These are phyloP conservation scores for Exophiala xenobiotica DNA, from an alignment of 2,329 filamentous ascomycete genomes.

Conservation along the genomic window DNA sequence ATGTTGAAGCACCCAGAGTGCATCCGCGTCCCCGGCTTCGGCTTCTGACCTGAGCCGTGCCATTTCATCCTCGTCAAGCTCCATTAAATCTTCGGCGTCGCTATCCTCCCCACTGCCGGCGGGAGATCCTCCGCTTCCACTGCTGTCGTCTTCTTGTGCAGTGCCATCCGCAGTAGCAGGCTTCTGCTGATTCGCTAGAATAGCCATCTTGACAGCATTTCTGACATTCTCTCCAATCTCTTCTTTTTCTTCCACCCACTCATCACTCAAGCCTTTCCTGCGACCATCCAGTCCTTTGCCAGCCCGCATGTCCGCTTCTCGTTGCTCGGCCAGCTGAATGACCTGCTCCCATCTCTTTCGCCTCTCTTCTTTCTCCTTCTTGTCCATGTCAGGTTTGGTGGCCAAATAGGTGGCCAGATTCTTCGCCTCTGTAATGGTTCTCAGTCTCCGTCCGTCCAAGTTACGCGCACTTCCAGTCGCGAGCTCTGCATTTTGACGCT, in stretches of 20 bases:
- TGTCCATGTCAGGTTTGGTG: conserved; percentile 96
- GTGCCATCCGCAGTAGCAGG: conserved; percentile 37
- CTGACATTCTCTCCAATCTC: conserved; percentile 81
- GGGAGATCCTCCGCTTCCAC: conserved; percentile 35
- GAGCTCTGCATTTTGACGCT: conserved; percentile 65
- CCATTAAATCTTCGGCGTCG: conserved; percentile 35
- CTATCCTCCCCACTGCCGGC: conserved; percentile 41
- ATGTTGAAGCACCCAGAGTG: conserved; percentile 31
- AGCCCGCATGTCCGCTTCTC: conserved; percentile 77
- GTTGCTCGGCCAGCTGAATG: conserved; percentile 77
- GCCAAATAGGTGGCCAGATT: conserved; percentile 91
- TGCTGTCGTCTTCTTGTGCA: conserved; percentile 43
- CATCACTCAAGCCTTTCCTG: conserved; percentile 68
- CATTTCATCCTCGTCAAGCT: conserved; percentile 30
- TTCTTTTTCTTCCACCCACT: conserved; percentile 95
- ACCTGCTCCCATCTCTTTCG: conserved; percentile 84
- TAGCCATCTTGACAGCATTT: conserved; percentile 70
- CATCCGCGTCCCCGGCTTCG: conserved; percentile 30
- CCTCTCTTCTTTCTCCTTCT: conserved; percentile 84
- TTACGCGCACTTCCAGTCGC: conserved; percentile 77
- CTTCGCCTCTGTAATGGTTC: conserved; percentile 94
- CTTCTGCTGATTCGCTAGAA: conserved; percentile 59
- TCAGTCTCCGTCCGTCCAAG: conserved; percentile 81
- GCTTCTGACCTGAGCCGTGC: conserved; percentile 25
- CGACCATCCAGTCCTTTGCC: conserved; percentile 53